A percentile compares a stretch with the other conserved stretches of the same genome.
Evolutionary conservation across 1,284 basidiomycete species (phyloP).

Genomic region (Anthracocystis setariae): DNA sequence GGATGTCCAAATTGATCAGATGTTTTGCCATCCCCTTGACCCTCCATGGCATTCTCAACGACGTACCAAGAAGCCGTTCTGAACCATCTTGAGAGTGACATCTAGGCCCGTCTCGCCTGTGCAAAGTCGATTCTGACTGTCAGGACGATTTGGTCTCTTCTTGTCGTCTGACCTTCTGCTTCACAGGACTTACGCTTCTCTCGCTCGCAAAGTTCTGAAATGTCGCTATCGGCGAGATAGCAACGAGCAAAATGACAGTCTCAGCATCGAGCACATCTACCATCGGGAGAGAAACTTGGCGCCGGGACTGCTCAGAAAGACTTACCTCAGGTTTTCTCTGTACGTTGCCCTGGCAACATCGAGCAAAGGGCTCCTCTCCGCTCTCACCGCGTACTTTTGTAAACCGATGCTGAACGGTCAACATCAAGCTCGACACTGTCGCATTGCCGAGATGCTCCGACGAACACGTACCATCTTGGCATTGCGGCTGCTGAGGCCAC

Average conservation of each 20-base stretch:
- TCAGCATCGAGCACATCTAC: too few species aligned
- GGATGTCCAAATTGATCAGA: not conserved
- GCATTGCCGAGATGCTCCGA: not conserved
- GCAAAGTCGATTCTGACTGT: not conserved
- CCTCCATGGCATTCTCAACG: not conserved
- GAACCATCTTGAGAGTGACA: conserved; percentile 76
- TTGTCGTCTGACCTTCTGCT: not conserved
- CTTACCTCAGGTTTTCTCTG: conserved; percentile 78
- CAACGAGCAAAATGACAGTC: too few species aligned
- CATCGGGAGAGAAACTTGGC: too few species aligned
- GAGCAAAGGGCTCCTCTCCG: conserved; percentile 81
- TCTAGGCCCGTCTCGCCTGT: conserved; percentile 73
- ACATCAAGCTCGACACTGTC: not conserved
- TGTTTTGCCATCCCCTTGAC: not conserved
- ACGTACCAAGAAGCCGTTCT: conserved; percentile 76
- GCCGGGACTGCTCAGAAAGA: too few species aligned
- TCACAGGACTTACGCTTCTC: conserved; percentile 20
- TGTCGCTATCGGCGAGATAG: conserved; percentile 72
- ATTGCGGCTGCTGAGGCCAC: conserved; percentile 23
- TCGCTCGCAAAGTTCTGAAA: conserved; percentile 72
- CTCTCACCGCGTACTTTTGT: conserved; percentile 79
- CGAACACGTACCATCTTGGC: conserved; percentile 27
- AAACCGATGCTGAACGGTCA: not conserved
- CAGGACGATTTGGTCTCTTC: not conserved
- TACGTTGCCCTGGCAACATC: conserved; percentile 90